phyloP scores from a whole-genome alignment of 352 stramenopile species.

The Phytophthora foliorum region DNA sequence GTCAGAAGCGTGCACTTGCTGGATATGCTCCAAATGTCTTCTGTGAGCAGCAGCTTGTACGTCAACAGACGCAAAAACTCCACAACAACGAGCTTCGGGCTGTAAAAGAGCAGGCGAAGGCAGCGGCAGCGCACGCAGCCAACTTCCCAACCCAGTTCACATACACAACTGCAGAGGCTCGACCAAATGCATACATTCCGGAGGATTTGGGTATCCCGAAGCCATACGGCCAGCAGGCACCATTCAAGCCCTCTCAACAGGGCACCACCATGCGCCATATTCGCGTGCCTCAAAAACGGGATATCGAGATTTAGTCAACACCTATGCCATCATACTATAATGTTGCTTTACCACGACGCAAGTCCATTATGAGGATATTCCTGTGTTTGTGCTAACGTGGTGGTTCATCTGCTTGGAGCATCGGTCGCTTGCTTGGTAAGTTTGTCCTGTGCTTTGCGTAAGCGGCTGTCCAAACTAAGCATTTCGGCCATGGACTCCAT shows the following conservation, averaged over 20 bases:
- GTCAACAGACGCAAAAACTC: conserved; percentile 65
- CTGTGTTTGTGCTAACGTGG: too few species aligned
- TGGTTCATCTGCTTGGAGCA: conserved; percentile 6
- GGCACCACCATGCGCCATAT: conserved; percentile 95
- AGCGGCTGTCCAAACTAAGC: conserved; percentile 65
- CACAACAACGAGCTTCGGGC: conserved; percentile 57
- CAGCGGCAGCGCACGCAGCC: conserved; percentile 56
- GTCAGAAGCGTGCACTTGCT: conserved; percentile 58
- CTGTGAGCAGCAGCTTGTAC: conserved; percentile 81
- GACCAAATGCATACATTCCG: conserved; percentile 96
- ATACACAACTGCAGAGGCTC: conserved; percentile 91
- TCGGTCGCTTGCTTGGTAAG: conserved; percentile 51
- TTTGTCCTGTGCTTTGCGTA: conserved; percentile 81
- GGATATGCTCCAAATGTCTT: conserved; percentile 81
- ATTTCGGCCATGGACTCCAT: conserved; percentile 77
- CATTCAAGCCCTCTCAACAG: conserved; percentile 92
- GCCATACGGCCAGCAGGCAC: conserved; percentile 92
- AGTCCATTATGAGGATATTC: not conserved
- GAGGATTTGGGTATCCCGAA: conserved; percentile 94
- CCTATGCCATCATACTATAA: conserved; percentile 3
- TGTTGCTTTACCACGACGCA: conserved; percentile 7
- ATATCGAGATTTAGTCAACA: conserved; percentile 93
- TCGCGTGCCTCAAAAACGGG: conserved; percentile 79
- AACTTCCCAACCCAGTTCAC: conserved; percentile 78
- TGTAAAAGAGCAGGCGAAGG: conserved; percentile 52